Base-by-base conservation (phyloP, 768 basidiomycete genomes). In the Pulveroboletus frians region DNA sequence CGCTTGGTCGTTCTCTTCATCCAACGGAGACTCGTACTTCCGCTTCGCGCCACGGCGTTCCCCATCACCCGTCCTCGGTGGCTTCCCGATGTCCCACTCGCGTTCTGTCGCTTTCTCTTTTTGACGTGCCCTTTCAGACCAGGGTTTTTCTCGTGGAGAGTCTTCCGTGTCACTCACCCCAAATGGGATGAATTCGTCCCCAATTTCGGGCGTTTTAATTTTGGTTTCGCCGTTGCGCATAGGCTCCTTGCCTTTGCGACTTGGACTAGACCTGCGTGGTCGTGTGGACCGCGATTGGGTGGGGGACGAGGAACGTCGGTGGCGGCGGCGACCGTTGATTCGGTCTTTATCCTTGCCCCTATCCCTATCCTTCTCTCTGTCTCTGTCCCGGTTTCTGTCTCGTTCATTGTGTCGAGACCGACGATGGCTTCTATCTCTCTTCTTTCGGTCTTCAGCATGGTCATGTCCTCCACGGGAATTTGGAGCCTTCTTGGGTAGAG, bases 1-100 rank as follows among this genome's bases (percentile, higher is more conserved):
- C 15, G 30, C 40, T 26, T 53, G 51, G 17, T 54, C 76, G 52
- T 81, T 81, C 48, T 72, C 67, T 34, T 67, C 65, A 57, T 78
- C 78, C 44, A 73, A 63, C 11, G 55, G 49, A 54, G 72, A 65
- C 39, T 74, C 79, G 42, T 70, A 65, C 53, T 73, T 76, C 29
- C 83, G 70, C 60, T 79, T 84, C 51, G 53, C 47, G 54, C 66
- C 41, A 31, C 54, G 43, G 29, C 37, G 61, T 11, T 59, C 56
- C 14, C 66, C 60, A 38, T 58, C 49, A 49, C 58, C 39, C 56
- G 34, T 11, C 54, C 61, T 56, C 44, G 46, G 38, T 5, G 47
- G 55, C 50, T 71, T 73, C 34, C 68, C 72, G 46, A 55, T 52
- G 45, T 74, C 76, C 71, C 73, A 68, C 46, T 76, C 75, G 29